Conservation (phyloP, 331 rosid species). For the Spiraea crenata region DNA sequence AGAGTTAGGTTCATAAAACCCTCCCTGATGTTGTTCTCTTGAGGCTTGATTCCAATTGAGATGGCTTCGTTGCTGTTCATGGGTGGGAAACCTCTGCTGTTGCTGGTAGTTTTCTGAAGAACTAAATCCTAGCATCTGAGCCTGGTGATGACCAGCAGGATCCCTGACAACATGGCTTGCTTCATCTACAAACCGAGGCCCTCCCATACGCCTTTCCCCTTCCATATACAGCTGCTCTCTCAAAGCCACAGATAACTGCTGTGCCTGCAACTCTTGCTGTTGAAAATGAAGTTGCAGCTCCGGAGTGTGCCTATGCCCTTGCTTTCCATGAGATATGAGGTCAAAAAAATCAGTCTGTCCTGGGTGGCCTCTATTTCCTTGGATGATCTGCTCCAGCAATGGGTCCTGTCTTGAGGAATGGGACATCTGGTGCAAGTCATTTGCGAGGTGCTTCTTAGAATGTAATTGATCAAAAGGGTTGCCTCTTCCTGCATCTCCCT, state of each 20-base stretch:
- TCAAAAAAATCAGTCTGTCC: constrained; percentile 59
- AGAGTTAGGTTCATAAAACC: constrained; percentile 49
- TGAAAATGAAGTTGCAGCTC: constrained; percentile 56
- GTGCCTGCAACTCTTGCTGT: constrained; percentile 57
- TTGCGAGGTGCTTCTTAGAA: constrained; percentile 38
- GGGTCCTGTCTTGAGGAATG: constrained; percentile 56
- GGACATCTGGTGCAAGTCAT: constrained; percentile 50
- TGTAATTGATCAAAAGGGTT: constrained; percentile 52
- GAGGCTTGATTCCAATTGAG: constrained; percentile 50
- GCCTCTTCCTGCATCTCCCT: constrained; percentile 45
- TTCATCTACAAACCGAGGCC: constrained; percentile 48
- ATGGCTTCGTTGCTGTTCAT: constrained; percentile 56
- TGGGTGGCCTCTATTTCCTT: constrained; percentile 49
- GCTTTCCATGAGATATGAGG: constrained; percentile 52
- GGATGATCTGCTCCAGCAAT: constrained; percentile 56
- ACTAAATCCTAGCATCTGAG: constrained; percentile 43
- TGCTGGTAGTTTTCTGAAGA: constrained; percentile 55
- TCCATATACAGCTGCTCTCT: constrained; percentile 58
- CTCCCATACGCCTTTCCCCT: constrained; percentile 54
- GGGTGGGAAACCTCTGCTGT: constrained; percentile 50
- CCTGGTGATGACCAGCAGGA: constrained; percentile 46
- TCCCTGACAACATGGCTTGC: constrained; percentile 50
- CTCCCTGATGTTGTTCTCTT: constrained; percentile 43
- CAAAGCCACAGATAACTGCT: constrained; percentile 55
- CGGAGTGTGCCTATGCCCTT: constrained; percentile 45